Evolutionary conservation across 1,284 basidiomycete species (phyloP), one percentile per base, ranked within the genome.

Genomic region (Laetiporus sulphureus): DNA sequence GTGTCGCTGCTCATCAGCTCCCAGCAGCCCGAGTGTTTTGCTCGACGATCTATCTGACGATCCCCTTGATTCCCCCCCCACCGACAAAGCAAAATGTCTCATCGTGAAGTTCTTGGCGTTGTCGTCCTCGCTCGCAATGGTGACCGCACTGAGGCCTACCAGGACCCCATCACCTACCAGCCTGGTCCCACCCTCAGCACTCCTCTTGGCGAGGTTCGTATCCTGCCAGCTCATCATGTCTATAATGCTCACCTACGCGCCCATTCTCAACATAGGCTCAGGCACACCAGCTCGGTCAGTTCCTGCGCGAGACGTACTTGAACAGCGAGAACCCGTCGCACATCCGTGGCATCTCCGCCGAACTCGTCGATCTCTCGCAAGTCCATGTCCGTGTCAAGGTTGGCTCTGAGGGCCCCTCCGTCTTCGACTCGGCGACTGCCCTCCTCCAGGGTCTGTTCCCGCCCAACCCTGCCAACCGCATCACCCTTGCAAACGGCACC

Each of bases 111-210:
- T 45, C 76, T 85, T 52, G 89, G 90, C 63, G 82, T 85, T 54
- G 75, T 93, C 55, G 69, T 91, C 58, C 70, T 93, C 54, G 80
- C 83, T 45, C 83, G 90, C 52, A 91, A 91, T 56, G 91, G 90
- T 47, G 90, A 91, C 64, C 77, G 87, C 45, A 67, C 66, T 51
- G 77, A 73, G 50, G 83, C 72, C 62, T 76, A 75, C 64, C 87
- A 89, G 61, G 71, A 85, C 57, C 82, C 84, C 32, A 61, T 67
- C 53, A 80, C 73, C 21, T 91, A 93, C 62, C 65, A 77, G 40
- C 73, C 77, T 20, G 67, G 74, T n/a, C 72, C 76, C 52, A 84
- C 87, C 19, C 78, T 79, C 62, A 84, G 88, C 46, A 94, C 90
- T 24, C 80, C 89, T 40, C 77, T 92, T 39, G 91, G 91, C 41